Evolutionary conservation across 345 rosid species (phyloP), one percentile per base, ranked within the genome.

Genomic region (Pugionium cornutum): DNA sequence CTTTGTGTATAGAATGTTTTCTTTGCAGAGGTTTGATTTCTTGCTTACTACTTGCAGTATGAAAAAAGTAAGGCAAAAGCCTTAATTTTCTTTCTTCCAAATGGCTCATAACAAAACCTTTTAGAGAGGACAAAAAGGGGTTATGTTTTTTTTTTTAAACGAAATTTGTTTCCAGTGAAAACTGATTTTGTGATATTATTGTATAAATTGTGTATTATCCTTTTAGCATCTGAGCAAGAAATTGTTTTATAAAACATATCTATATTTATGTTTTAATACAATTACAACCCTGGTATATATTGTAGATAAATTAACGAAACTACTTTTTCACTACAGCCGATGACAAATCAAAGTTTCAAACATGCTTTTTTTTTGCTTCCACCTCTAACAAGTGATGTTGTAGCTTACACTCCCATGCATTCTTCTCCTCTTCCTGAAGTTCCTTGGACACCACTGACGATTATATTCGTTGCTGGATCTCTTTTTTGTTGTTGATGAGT

Each of bases 181-280:
- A 72, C 53, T 28, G 47, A 64, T 57, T 47, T 50, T 72, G 70
- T 72, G 66, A 28, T 63, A 57, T 50, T 58, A 6, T 65, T 72
- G 71, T 72, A 64, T 65, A 72, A 72, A 57, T 64, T 51, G 66
- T 65, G 76, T 64, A 72, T 64, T 49, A 49, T 58, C 74, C 67
- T 70, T 65, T 4, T 54, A 39, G 52, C 34, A 53, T 64, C 35
- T 43, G 48, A 50, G 41, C 58, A 48, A 30, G 44, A 39, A 3
- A 27, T 18, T 18, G 18, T 18, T 18, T 18, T 18, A 18, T 18
- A 18, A 18, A 18, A 18, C 18, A 18, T 18, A 18, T 18, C 18
- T n/a, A 18, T 18, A 18, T 18, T 0, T 18, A 18, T 18, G 18
- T 18, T 18, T 18, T 0, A 18, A 18, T 18, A 18, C 18, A 18